phyloP scores from a whole-genome alignment of 345 rosid genomes.

The Abelmoschus esculentus region DNA sequence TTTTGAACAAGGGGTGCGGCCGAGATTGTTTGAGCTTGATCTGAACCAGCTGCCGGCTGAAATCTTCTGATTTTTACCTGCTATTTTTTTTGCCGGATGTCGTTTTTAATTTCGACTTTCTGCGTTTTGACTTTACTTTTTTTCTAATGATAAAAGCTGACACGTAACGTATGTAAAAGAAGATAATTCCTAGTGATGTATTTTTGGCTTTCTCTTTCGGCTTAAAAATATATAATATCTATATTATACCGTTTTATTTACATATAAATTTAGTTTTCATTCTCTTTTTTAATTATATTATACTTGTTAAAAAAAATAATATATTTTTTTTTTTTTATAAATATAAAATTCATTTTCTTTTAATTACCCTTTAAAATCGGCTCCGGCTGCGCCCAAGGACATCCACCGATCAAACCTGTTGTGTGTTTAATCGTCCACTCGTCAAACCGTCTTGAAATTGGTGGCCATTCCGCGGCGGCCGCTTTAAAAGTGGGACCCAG shows the following conservation, averaged over 20 bases:
- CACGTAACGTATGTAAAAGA: background rate
- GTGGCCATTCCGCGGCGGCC: constrained; percentile 41
- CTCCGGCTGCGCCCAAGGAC: background rate
- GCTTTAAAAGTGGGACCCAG: constrained; percentile 37
- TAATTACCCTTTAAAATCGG: too few relatives aligned
- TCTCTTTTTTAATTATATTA: too few relatives aligned
- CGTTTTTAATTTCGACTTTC: constrained; percentile 14
- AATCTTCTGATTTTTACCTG: constrained; percentile 30
- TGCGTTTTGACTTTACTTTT: constrained; percentile 4
- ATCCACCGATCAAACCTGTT: background rate
- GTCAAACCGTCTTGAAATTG: constrained; percentile 31
- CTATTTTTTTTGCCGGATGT: constrained; percentile 6
- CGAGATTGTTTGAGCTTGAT: constrained; percentile 47
- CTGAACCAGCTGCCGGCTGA: constrained; percentile 58
- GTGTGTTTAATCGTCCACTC: constrained; percentile 28
- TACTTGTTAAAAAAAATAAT: too few relatives aligned
- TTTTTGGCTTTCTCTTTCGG: background rate
- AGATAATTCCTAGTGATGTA: background rate
- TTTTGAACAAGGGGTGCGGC: constrained; percentile 27
- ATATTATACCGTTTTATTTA: too few relatives aligned
- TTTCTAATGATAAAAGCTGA: background rate
- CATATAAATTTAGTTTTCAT: too few relatives aligned
- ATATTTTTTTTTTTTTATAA: too few relatives aligned
- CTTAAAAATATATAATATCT: too few relatives aligned
- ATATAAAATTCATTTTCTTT: too few relatives aligned